phyloP scores from a whole-genome alignment of 768 basidiomycete genomes.

The Lanmaoa rubissima region DNA sequence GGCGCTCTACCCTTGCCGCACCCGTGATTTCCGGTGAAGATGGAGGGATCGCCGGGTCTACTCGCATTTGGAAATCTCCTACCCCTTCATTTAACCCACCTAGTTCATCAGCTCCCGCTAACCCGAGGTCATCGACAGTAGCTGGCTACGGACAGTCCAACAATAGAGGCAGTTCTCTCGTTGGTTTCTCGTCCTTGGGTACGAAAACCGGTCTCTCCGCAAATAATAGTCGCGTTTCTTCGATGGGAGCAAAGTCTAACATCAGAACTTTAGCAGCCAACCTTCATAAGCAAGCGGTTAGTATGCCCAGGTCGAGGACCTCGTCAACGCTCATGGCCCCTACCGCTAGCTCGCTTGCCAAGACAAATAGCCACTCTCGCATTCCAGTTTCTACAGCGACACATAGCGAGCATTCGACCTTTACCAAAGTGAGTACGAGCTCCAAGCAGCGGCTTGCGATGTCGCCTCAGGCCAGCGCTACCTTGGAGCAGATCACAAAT shows the following conservation, averaged over 20 bases:
- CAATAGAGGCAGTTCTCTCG: constrained; percentile 14
- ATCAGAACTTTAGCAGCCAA: constrained; percentile 3
- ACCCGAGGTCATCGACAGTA: constrained; percentile 14
- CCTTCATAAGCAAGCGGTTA: constrained; percentile 6
- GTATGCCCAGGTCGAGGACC: constrained; percentile 27
- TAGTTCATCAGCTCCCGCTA: constrained; percentile 12
- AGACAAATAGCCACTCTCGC: constrained; percentile 34
- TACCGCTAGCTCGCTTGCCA: constrained; percentile 76
- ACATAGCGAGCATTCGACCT: constrained; percentile 13
- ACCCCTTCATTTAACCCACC: constrained; percentile 16
- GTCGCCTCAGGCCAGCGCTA: constrained; percentile 15
- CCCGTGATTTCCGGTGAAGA: constrained; percentile 7
- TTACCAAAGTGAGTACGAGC: constrained; percentile 7
- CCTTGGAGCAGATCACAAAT: constrained; percentile 36
- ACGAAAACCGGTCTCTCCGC: constrained; percentile 31
- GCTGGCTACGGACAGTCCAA: constrained; percentile 17
- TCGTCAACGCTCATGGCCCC: constrained; percentile 64
- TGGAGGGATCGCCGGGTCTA: constrained; percentile 7
- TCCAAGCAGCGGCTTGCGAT: constrained; percentile 13
- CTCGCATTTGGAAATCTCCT: constrained; percentile 22
- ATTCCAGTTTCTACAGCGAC: constrained; percentile 22
- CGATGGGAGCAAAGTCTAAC: constrained; percentile 31
- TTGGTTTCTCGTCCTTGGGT: constrained; percentile 40
- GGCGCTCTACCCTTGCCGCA: constrained; percentile 15
- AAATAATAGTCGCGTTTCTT: constrained; percentile 22